Evolutionary conservation across 768 basidiomycete species (phyloP).

Genomic region (Psilocybe subaeruginosa): DNA sequence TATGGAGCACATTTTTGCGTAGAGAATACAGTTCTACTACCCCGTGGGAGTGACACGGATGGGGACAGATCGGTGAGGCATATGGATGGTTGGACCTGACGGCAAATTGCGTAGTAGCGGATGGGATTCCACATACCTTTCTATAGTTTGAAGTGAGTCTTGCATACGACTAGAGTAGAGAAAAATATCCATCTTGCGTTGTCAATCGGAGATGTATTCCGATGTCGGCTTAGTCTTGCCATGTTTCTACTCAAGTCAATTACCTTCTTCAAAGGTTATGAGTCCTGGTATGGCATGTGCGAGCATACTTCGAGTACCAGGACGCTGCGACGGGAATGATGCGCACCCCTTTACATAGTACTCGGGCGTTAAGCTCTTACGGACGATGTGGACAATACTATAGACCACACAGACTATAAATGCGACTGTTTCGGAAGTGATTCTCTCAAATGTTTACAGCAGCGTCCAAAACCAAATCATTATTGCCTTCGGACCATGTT

Average conservation of each 20-base stretch:
- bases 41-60: slow-evolving; percentile 13
- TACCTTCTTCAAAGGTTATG: too few relatives aligned
- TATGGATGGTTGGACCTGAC: not conserved
- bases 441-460: too few relatives aligned
- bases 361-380: not conserved
- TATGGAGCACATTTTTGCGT: not conserved
- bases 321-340: not conserved
- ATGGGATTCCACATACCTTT: not conserved
- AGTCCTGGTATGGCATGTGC: too few relatives aligned
- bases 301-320: too few relatives aligned
- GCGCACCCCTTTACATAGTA: not conserved
- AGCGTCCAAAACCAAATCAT: too few relatives aligned
- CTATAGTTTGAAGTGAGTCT: not conserved
- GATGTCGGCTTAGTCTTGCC: not conserved
- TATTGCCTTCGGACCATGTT: too few relatives aligned
- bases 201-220: not conserved
- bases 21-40: not conserved
- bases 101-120: not conserved
- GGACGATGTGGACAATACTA: not conserved
- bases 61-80: not conserved
- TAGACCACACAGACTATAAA: too few relatives aligned
- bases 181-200: not conserved
- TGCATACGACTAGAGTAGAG: not conserved
- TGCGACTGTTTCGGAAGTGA: too few relatives aligned
- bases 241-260: too few relatives aligned